phyloP scores from a whole-genome alignment of 2,329 filamentous ascomycete genomes.

The Fusarium circinatum region DNA sequence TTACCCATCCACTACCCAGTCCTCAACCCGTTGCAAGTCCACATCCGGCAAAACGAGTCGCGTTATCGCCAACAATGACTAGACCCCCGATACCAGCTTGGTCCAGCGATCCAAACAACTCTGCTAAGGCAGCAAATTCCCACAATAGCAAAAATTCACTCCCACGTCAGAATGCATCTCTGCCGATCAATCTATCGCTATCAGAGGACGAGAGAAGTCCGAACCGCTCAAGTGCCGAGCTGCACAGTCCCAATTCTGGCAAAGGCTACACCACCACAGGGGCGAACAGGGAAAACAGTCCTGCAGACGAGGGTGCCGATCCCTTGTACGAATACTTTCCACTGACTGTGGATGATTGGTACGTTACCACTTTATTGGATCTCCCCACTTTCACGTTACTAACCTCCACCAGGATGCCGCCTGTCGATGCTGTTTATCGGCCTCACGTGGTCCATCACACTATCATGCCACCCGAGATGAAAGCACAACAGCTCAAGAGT shows the following conservation, averaged over 20 bases:
- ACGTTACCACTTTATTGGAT: constrained; percentile 36
- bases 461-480: constrained; percentile 73
- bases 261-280: constrained; percentile 51
- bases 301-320: constrained; percentile 81
- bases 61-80: constrained; percentile 61
- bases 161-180: constrained; percentile 45
- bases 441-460: constrained; percentile 96
- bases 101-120: constrained; percentile 49
- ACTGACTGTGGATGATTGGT: constrained; percentile 88
- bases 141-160: constrained; percentile 38
- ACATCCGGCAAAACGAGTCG: constrained; percentile 64
- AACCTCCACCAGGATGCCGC: constrained; percentile 71
- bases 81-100: constrained; percentile 66
- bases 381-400: constrained; percentile 15
- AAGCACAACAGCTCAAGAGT: constrained; percentile 72
- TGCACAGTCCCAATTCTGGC: constrained; percentile 62
- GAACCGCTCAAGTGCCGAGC: constrained; percentile 60
- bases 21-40: constrained; percentile 49
- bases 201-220: constrained; percentile 70
- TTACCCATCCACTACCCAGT: constrained; percentile 46
- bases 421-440: constrained; percentile 88
- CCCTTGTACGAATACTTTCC: constrained; percentile 95
- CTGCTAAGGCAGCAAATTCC: constrained; percentile 31
- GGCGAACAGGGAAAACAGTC: constrained; percentile 63
- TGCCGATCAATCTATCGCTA: constrained; percentile 64